These are phyloP conservation scores for Cajanus cajan DNA, from an alignment of 306 rosid genomes.

Conservation along the genomic window DNA sequence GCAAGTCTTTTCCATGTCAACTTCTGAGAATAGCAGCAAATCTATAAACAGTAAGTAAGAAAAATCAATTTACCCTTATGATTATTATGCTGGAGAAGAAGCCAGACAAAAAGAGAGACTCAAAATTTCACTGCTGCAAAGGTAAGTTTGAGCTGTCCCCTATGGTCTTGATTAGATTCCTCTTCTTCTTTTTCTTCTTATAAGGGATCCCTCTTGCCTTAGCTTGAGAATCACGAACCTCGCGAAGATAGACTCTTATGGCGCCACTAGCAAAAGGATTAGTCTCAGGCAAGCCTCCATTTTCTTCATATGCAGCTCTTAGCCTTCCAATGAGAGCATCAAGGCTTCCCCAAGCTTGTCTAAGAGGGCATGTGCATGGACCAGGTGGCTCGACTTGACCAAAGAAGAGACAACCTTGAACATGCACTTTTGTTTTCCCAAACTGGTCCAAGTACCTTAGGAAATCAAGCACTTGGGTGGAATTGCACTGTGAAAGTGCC, in stretches of 20 bases:
- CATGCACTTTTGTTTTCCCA: conserved; percentile 82
- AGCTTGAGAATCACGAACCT: conserved; percentile 68
- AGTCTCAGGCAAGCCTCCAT: conserved; percentile 76
- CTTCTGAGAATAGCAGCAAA: conserved; percentile 17
- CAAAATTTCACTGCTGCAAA: conserved; percentile 26
- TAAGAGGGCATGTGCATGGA: conserved; percentile 78
- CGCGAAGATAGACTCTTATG: conserved; percentile 65
- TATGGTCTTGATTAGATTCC: conserved; percentile 25
- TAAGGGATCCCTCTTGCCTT: conserved; percentile 81
- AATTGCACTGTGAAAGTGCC: conserved; percentile 62
- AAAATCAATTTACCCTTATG: conserved; percentile 25
- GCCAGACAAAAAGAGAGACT: neutral
- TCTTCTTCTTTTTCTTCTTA: conserved; percentile 70
- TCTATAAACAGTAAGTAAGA: neutral
- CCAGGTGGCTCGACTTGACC: conserved; percentile 72
- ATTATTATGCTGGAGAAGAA: neutral
- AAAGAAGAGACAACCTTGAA: conserved; percentile 54
- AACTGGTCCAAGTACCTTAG: conserved; percentile 72
- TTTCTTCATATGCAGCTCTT: conserved; percentile 85
- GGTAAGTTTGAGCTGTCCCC: conserved; percentile 38
- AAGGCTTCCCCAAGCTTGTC: conserved; percentile 81
- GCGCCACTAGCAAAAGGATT: conserved; percentile 72
- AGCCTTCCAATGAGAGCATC: conserved; percentile 85
- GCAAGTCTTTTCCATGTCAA: conserved; percentile 18
- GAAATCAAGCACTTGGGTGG: conserved; percentile 68